These are phyloP conservation scores for Porodaedalea pini DNA, from an alignment of 1,284 basidiomycete genomes.

Conservation along the genomic window DNA sequence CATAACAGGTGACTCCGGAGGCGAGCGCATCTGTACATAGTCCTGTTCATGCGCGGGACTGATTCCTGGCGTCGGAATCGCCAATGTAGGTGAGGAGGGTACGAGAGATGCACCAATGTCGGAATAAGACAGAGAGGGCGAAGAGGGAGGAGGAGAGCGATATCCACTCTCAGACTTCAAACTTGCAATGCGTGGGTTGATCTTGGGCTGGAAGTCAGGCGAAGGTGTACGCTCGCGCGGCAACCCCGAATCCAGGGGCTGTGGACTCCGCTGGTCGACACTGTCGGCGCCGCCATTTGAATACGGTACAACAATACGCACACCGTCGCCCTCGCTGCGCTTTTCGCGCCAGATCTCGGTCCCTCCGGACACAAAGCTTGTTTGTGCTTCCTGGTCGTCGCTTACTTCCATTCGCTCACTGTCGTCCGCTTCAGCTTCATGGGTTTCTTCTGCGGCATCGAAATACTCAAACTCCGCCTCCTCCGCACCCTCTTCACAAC, in stretches of 20 bases:
- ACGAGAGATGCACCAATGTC: background rate
- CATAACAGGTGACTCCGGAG: slow-evolving; percentile 9
- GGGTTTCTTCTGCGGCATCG: slow-evolving; percentile 26
- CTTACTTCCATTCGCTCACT: background rate
- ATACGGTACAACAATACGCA: slow-evolving; percentile 1
- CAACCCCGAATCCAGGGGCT: background rate
- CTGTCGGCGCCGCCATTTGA: background rate
- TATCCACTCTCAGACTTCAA: slow-evolving; percentile 9
- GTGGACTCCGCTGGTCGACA: background rate
- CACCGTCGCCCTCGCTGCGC: background rate
- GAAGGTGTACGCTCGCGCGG: slow-evolving; percentile 14
- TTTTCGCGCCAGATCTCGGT: background rate
- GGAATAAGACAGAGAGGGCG: background rate
- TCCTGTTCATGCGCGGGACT: slow-evolving; percentile 11
- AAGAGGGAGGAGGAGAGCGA: background rate
- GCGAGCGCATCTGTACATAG: slow-evolving; percentile 6
- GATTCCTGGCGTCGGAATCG: slow-evolving; percentile 17
- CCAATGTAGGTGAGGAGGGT: slow-evolving; percentile 8
- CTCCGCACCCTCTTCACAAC: slow-evolving; percentile 37
- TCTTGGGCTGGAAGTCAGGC: slow-evolving; percentile 13
- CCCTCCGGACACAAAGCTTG: background rate
- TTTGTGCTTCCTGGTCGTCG: background rate
- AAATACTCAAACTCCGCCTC: slow-evolving; percentile 64
- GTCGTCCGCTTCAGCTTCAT: background rate
- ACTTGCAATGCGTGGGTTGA: slow-evolving; percentile 17